Percentiles rank a stretch among this genome's conserved stretches.
These are phyloP conservation scores for Talaromyces verruculosus DNA, from an alignment of 2,329 filamentous ascomycete genomes.

Conservation along the genomic window DNA sequence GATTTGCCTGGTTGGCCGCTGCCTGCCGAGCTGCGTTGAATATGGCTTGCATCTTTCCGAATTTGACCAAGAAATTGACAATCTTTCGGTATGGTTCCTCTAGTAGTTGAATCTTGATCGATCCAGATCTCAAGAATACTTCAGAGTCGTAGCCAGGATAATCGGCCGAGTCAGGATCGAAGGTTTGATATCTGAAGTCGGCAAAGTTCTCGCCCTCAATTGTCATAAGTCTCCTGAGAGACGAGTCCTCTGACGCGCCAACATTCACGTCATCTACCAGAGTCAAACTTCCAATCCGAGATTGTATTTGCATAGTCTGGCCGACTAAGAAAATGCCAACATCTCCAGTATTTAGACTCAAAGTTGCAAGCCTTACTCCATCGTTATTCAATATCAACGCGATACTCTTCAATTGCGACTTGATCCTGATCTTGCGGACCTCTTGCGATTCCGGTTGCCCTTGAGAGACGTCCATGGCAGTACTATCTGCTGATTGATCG, in stretches of 20 bases:
- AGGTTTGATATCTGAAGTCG: constrained; percentile 97
- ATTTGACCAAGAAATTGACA: constrained; percentile 95
- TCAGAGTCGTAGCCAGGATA: constrained; percentile 96
- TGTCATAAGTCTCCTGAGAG: constrained; percentile 80
- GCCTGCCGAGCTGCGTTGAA: constrained; percentile 97
- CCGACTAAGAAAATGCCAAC: constrained; percentile 85
- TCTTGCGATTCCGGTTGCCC: constrained; percentile 34
- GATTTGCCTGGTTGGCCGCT: constrained; percentile 87
- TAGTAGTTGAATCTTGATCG: constrained; percentile 93
- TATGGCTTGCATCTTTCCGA: constrained; percentile 98
- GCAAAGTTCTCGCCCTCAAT: constrained; percentile 95
- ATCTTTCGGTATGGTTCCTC: constrained; percentile 98
- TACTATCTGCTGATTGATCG: constrained; percentile 34
- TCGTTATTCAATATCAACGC: constrained; percentile 95
- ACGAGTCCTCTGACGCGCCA: constrained; percentile 77
- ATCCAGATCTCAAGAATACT: constrained; percentile 85
- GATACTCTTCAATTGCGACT: constrained; percentile 90
- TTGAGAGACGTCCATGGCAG: constrained; percentile 29
- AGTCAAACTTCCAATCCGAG: constrained; percentile 81
- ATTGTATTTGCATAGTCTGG: constrained; percentile 82
- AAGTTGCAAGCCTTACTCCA: constrained; percentile 86
- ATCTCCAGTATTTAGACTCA: constrained; percentile 89
- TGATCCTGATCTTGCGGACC: constrained; percentile 82
- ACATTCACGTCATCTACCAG: constrained; percentile 92
- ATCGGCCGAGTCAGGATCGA: constrained; percentile 69